Conservation (phyloP, 106 monocot genomes). For the Dioscorea alata region DNA sequence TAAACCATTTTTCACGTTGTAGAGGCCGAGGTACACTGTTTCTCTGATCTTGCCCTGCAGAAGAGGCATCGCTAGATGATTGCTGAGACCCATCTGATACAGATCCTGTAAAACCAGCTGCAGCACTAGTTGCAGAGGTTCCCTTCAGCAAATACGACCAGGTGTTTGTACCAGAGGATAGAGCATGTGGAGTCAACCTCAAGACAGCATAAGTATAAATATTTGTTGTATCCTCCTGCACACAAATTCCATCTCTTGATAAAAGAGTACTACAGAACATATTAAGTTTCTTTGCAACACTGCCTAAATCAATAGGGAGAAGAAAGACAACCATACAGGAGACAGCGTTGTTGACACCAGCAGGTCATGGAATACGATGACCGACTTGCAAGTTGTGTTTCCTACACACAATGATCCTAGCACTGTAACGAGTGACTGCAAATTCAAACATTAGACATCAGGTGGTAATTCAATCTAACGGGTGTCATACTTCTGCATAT, state of each 20-base stretch:
- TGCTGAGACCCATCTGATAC: constrained; percentile 26
- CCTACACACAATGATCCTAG: constrained; percentile 50
- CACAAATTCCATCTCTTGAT: not conserved
- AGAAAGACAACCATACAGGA: constrained; percentile 66
- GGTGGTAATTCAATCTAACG: too few relatives aligned
- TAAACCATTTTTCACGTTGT: constrained; percentile 72
- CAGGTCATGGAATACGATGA: constrained; percentile 84
- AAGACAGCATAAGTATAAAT: constrained; percentile 67
- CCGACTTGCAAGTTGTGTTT: constrained; percentile 47
- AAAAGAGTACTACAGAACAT: constrained; percentile 8
- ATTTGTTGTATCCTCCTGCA: constrained; percentile 80
- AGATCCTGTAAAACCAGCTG: constrained; percentile 25
- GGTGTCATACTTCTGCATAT: too few relatives aligned
- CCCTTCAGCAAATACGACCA: constrained; percentile 83
- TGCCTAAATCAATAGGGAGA: constrained; percentile 4
- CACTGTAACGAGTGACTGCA: constrained; percentile 74
- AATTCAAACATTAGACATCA: not conserved
- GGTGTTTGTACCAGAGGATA: constrained; percentile 49
- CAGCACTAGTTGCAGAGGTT: constrained; percentile 31
- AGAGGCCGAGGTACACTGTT: constrained; percentile 52
- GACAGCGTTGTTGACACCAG: constrained; percentile 86
- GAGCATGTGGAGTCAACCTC: constrained; percentile 88
- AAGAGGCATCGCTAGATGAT: constrained; percentile 41
- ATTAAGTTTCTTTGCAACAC: too few relatives aligned
- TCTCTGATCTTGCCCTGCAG: constrained; percentile 30